Percentiles rank a stretch among this genome's conserved stretches.
phyloP scores from a whole-genome alignment of 192 early-diverging fungal genomes.

The Coemansia sp. region DNA sequence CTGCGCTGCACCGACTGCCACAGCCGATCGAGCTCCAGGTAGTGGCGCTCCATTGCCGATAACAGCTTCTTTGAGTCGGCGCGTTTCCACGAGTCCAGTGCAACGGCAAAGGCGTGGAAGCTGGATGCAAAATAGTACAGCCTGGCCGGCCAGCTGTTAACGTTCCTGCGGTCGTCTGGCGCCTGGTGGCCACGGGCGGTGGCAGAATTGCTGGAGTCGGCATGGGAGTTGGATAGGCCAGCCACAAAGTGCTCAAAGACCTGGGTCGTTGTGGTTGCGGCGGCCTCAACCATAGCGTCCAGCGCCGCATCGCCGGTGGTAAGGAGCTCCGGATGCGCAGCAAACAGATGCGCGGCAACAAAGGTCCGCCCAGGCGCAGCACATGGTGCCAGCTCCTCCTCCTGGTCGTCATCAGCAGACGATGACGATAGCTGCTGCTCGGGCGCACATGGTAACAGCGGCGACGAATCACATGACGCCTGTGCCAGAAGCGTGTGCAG shows the following conservation, averaged over 20 bases:
- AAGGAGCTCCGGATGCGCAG: constrained; percentile 31
- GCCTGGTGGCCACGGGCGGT: background rate
- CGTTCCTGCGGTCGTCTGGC: background rate
- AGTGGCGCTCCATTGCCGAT: constrained; percentile 40
- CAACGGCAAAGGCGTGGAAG: constrained; percentile 34
- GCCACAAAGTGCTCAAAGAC: constrained; percentile 21
- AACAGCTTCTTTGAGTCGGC: constrained; percentile 36
- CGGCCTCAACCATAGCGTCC: constrained; percentile 32
- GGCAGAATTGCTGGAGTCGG: background rate
- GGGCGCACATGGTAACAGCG: constrained; percentile 8
- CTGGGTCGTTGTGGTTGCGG: constrained; percentile 29
- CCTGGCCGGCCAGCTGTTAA: constrained; percentile 17
- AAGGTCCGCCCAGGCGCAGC: constrained; percentile 35
- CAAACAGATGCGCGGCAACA: constrained; percentile 37
- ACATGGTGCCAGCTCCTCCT: background rate
- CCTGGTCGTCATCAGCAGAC: background rate
- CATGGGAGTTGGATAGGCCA: constrained; percentile 5
- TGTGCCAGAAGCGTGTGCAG: constrained; percentile 14
- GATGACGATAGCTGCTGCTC: background rate
- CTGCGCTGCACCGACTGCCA: constrained; percentile 50
- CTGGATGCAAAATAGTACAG: constrained; percentile 28
- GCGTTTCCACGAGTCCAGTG: constrained; percentile 48
- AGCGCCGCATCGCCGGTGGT: constrained; percentile 26
- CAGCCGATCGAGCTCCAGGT: constrained; percentile 46
- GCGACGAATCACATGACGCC: background rate